A percentile compares a stretch with the other conserved stretches of the same genome.
phyloP scores from a whole-genome alignment of 1,284 basidiomycete genomes.

The Malassezia equina region DNA sequence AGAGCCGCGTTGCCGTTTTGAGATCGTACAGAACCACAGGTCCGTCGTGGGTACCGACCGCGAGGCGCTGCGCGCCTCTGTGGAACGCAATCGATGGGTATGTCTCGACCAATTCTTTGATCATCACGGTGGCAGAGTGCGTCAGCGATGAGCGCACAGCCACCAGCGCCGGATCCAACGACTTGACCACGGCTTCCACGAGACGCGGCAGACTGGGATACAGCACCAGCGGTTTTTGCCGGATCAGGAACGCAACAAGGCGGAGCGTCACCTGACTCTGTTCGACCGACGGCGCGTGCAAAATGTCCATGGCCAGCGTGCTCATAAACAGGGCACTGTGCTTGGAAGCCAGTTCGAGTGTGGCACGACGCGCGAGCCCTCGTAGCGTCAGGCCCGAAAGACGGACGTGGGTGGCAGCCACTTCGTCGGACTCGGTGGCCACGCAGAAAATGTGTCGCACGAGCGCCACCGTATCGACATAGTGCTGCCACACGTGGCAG shows the following conservation, averaged over 20 bases:
- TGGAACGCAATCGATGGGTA: slow-evolving; percentile 90
- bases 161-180: slow-evolving; percentile 79
- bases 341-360: slow-evolving; percentile 70
- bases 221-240: slow-evolving; percentile 73
- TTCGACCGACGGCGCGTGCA: slow-evolving; percentile 65
- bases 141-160: slow-evolving; percentile 73
- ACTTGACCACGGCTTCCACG: slow-evolving; percentile 91
- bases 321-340: slow-evolving; percentile 91
- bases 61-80: slow-evolving; percentile 69
- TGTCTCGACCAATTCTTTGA: slow-evolving; percentile 62
- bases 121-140: slow-evolving; percentile 82
- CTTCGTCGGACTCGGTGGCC: slow-evolving; percentile 62
- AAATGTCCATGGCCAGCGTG: slow-evolving; percentile 78
- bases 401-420: background rate
- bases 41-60: slow-evolving; percentile 86
- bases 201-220: slow-evolving; percentile 75
- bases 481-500: slow-evolving; percentile 87
- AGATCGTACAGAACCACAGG: slow-evolving; percentile 79
- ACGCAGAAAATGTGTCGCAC: slow-evolving; percentile 73
- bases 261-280: slow-evolving; percentile 82
- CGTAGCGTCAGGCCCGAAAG: slow-evolving; percentile 21
- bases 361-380: slow-evolving; percentile 60
- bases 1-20: slow-evolving; percentile 85
- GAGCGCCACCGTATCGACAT: slow-evolving; percentile 80
- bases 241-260: slow-evolving; percentile 82